Base-by-base conservation (phyloP, 2,329 filamentous ascomycete species). In the Penicillium sp. region DNA sequence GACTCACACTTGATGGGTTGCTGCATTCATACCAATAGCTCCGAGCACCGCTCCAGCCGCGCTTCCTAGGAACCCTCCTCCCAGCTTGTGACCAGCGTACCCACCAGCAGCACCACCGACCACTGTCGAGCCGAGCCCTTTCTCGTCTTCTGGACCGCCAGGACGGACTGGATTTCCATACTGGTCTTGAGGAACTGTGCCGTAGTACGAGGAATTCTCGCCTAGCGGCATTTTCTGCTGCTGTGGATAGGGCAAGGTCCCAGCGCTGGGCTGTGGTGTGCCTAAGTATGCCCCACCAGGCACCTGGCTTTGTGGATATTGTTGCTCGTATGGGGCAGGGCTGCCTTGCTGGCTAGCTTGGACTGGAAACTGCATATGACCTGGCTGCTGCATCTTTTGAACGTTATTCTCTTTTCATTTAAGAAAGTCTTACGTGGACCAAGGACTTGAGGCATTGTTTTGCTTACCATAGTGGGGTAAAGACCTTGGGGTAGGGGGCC, bases 41-140 rank as follows among this genome's bases (percentile, higher is more conserved):
- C 72, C 72, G 24, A 66, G 57, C 34, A 73, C 54, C 18, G 67
- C 65, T 39, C 72, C 72, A 6, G 68, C 72, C 1, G 69, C 56
- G 1, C 67, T 70, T 2, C 67, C 68, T 32, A 75, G 42, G 7
- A 63, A 39, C 6, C 69, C 71, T 13, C 67, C 69, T 4, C 70
- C 71, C n/a, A 73, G 44, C 44, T 73, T 71, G 42, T 72, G 67
- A 7, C 70, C 70, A 2, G 70, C 41, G 45, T 71, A 65, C 1
- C 70, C 72, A 45, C 74, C 74, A 4, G 68, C 71, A 1, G 71
- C 70, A 36, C 67, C 72, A 22, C 75, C 75, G 29, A 74, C 45
- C 9, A 75, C 54, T 3, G 72, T 71, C 10, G 72, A 67, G 2
- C 69, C 72, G 10, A 76, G 56, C 16, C 70, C 69, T 41, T 66